Conservation (phyloP, 2,329 filamentous ascomycete species). For the Monilinia aucupariae region DNA sequence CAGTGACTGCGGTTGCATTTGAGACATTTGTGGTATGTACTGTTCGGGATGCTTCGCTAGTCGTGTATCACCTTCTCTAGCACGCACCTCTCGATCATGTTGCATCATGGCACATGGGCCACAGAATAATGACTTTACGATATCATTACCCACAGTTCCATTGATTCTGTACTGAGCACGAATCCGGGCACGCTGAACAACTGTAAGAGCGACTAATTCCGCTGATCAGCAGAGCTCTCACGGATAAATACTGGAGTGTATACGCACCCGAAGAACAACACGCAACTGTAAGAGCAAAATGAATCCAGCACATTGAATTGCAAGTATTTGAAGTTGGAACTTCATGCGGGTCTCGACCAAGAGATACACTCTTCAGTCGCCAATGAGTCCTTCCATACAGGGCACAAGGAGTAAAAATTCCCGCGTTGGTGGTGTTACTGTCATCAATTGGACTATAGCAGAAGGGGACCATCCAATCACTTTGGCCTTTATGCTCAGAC, state of each 20-base stretch:
- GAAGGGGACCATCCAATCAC: constrained; percentile 37
- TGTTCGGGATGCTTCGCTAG: constrained; percentile 11
- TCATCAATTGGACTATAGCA: constrained; percentile 35
- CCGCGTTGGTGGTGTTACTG: constrained; percentile 32
- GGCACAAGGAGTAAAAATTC: constrained; percentile 37
- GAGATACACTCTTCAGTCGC: constrained; percentile 37
- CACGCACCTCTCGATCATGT: constrained; percentile 42
- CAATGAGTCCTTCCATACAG: constrained; percentile 42
- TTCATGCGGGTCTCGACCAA: constrained; percentile 40
- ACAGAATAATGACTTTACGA: constrained; percentile 38
- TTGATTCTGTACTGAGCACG: constrained; percentile 41
- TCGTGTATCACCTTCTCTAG: constrained; percentile 37
- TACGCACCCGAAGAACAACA: constrained; percentile 6
- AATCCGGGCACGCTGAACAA: constrained; percentile 33
- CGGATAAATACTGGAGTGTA: too few species aligned
- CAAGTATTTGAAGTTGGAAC: constrained; percentile 32
- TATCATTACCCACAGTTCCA: constrained; percentile 37
- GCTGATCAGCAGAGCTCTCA: not conserved
- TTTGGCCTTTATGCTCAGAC: constrained; percentile 10
- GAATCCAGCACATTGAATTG: constrained; percentile 38
- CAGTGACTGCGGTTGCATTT: constrained; percentile 12
- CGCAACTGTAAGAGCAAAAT: constrained; percentile 25
- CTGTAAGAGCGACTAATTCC: constrained; percentile 12
- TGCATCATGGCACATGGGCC: constrained; percentile 40
- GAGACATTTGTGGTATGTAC: not conserved